Base-by-base conservation (phyloP, 805 yeast species). In the Saturnispora saitoi region DNA sequence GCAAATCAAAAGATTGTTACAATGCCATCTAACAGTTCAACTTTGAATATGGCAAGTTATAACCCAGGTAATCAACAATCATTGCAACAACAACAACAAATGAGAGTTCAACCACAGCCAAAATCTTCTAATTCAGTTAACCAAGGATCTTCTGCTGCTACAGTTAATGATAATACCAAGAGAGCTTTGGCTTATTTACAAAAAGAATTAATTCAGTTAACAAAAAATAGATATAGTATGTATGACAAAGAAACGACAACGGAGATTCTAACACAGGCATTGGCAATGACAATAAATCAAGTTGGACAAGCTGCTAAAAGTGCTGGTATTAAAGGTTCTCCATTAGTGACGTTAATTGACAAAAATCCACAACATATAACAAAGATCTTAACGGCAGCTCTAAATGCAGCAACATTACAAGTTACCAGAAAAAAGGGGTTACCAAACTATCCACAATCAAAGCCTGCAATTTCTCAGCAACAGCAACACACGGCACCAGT, bases 261-360 rank as follows among this genome's bases (percentile, higher is more conserved):
- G 0, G 86, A 81, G 51, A 80, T 89, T 48, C 71, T 90, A 56
- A 90, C 96, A 8, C 89, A 86, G 57, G 96, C 96, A 1, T 72
- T 90, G 56, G 96, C 96, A 3, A 85, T 90, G 70, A 91, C 96
- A 0, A 88, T 90, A 53, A 91, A 95, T 10, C 93, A 86, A 62
- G 91, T 86, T 9, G 83, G 85, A 50, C 90, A 82, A 56, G 90
- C 90, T 7, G 95, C 95, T 0, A 86, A 89, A 57, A 81, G 81
- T 56, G 86, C 84, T 32, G 90, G 93, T 15, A 81, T 86, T 51
- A 79, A 81, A 1, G 86, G 88, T 19, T 84, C 85, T 57, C 90
- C 93, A 4, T 68, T 86, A 52, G 80, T 85, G 12, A 83, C 86
- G 30, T 72, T 83, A 58, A 86, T 85, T 58, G 91, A 86, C 49